These are phyloP conservation scores for Pseudocercospora pini-densiflorae DNA, from an alignment of 2,329 filamentous ascomycete species.

Conservation along the genomic window DNA sequence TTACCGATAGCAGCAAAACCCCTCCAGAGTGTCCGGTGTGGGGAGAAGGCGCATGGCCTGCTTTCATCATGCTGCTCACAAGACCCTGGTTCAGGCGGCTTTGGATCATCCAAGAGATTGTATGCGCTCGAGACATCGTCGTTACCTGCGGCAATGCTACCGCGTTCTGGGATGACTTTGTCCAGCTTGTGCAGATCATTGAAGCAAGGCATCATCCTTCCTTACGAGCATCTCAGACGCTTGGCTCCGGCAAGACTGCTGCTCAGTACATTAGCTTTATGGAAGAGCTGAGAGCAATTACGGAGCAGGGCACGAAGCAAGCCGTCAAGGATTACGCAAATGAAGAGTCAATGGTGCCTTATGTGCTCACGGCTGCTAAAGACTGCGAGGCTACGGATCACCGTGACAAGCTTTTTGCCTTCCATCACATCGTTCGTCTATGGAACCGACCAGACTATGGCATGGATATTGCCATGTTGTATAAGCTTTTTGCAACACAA, in stretches of 20 bases:
- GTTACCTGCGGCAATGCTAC: constrained; percentile 26
- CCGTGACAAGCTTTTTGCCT: constrained; percentile 27
- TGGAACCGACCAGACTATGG: constrained; percentile 26
- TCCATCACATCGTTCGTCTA: constrained; percentile 25
- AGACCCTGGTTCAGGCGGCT: constrained; percentile 25
- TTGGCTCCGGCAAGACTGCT: constrained; percentile 23
- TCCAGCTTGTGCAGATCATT: constrained; percentile 21
- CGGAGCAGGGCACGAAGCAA: constrained; percentile 23
- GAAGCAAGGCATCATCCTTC: constrained; percentile 20
- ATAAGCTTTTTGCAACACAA: constrained; percentile 25
- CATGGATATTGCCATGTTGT: constrained; percentile 23
- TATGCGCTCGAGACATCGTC: constrained; percentile 26
- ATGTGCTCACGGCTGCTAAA: constrained; percentile 27
- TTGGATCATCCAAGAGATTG: constrained; percentile 27
- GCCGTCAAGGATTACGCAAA: constrained; percentile 27
- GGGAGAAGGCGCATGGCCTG: constrained; percentile 24
- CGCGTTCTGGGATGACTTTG: constrained; percentile 25
- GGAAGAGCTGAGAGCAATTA: constrained; percentile 25
- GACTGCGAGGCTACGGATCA: constrained; percentile 30
- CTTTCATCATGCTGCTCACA: constrained; percentile 23
- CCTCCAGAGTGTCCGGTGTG: constrained; percentile 22
- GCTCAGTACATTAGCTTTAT: constrained; percentile 28
- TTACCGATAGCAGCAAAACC: constrained; percentile 20
- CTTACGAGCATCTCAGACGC: constrained; percentile 15
- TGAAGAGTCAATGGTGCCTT: constrained; percentile 22